phyloP scores from a whole-genome alignment of 805 yeast species.

The Sungouiella thailandica region DNA sequence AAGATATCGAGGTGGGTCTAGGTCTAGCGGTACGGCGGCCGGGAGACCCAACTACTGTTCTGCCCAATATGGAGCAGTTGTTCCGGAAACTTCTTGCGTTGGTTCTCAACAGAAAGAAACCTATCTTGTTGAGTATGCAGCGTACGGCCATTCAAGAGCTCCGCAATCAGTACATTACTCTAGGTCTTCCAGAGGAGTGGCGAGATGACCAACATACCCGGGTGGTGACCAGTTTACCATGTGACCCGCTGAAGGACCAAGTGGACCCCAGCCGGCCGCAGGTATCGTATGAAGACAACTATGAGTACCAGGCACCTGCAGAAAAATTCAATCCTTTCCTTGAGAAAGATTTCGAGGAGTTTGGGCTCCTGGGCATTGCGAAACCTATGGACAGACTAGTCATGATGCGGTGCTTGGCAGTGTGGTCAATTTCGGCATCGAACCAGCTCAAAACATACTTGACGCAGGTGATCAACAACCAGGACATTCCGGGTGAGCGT shows the following conservation, averaged over 20 bases:
- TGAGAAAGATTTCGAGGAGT: constrained; percentile 23
- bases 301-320: constrained; percentile 11
- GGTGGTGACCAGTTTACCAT: constrained; percentile 2
- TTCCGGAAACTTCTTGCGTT: constrained; percentile 28
- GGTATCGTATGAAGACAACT: constrained; percentile 9
- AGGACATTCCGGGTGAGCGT: constrained; percentile 35
- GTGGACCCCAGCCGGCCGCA: constrained; percentile 24
- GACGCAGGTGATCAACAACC: constrained; percentile 20
- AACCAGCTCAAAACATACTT: constrained; percentile 24
- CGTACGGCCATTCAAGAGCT: constrained; percentile 31
- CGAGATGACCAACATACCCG: constrained; percentile 15
- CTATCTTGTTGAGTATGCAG: constrained; percentile 19
- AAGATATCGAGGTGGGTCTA: constrained; percentile 33
- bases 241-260: constrained; percentile 9
- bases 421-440: constrained; percentile 33
- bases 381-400: constrained; percentile 30
- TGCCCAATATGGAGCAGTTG: constrained; percentile 28
- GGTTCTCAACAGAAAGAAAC: constrained; percentile 34
- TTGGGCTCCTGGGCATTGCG: constrained; percentile 30
- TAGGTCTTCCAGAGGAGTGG: constrained; percentile 41
- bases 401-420: constrained; percentile 29
- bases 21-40: constrained; percentile 18
- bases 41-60: constrained; percentile 11
- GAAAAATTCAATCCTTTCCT: constrained; percentile 19
- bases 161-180: constrained; percentile 18